Percentiles rank a stretch among this genome's conserved stretches.
Evolutionary conservation across 2,329 filamentous ascomycete genomes (phyloP).

Genomic region (Talaromyces sp.): DNA sequence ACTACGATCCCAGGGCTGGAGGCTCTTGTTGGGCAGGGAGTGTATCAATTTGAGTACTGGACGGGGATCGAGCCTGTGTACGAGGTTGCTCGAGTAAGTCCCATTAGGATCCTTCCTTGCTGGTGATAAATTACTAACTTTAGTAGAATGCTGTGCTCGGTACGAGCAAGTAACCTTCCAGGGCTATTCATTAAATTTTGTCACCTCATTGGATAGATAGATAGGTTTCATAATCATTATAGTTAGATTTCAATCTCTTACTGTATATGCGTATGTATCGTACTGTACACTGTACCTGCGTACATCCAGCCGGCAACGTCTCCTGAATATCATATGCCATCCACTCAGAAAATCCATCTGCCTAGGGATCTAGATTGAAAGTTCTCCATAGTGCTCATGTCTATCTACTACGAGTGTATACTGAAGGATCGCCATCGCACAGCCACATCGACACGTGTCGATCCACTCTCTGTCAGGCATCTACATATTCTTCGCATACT

Average conservation of each 20-base stretch:
- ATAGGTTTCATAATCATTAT: background rate
- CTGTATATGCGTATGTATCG: background rate
- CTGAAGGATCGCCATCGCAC: background rate
- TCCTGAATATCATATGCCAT: background rate
- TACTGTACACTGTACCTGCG: background rate
- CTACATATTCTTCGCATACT: background rate
- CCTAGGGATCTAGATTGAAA: background rate
- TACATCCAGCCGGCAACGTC: background rate
- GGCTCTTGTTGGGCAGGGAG: slow-evolving; percentile 79
- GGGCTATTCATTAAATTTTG: background rate
- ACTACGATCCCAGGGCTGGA: slow-evolving; percentile 80
- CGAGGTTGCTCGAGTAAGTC: slow-evolving; percentile 59
- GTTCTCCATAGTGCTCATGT: too few species aligned
- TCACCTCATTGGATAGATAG: background rate
- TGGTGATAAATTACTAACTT: slow-evolving; percentile 5
- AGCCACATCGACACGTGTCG: slow-evolving; percentile 1
- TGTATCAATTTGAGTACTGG: slow-evolving; percentile 84
- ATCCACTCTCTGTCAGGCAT: background rate
- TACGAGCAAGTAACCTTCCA: slow-evolving; percentile 1
- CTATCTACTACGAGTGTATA: background rate
- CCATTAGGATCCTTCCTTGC: background rate
- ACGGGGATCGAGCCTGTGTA: slow-evolving; percentile 75
- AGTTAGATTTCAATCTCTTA: background rate
- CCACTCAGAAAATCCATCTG: background rate
- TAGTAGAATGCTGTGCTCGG: slow-evolving; percentile 29